phyloP scores from a whole-genome alignment of 352 stramenopile genomes.

The Phytophthora ramorum region DNA sequence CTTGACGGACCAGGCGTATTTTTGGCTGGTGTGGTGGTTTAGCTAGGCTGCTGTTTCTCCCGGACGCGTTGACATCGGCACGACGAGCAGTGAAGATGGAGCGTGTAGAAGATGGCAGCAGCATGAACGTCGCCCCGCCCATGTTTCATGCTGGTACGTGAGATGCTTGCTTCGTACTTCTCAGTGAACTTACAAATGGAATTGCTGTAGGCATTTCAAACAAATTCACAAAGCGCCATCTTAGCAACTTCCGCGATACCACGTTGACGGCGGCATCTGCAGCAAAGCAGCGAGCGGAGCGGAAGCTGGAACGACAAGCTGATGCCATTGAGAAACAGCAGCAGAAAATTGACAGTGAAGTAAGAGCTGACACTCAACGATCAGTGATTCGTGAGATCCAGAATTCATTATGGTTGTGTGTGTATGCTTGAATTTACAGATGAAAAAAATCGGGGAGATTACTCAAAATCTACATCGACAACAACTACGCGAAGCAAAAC shows the following conservation, averaged over 20 bases:
- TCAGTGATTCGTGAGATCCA: too few species aligned
- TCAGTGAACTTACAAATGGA: neutral
- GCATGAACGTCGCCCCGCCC: slow-evolving; percentile 38
- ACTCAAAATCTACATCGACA: slow-evolving; percentile 70
- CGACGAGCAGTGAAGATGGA: slow-evolving; percentile 34
- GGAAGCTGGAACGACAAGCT: slow-evolving; percentile 67
- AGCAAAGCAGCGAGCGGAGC: slow-evolving; percentile 68
- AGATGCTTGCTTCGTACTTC: neutral
- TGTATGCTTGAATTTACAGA: slow-evolving; percentile 38
- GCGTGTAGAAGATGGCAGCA: slow-evolving; percentile 40
- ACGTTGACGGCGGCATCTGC: slow-evolving; percentile 74
- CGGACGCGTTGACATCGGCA: neutral
- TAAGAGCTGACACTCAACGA: slow-evolving; percentile 31
- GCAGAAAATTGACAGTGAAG: slow-evolving; percentile 80
- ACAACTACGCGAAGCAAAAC: slow-evolving; percentile 72
- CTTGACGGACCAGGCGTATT: slow-evolving; percentile 35
- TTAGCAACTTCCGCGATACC: slow-evolving; percentile 76
- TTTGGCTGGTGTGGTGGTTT: slow-evolving; percentile 34
- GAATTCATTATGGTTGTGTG: too few species aligned
- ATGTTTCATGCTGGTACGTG: slow-evolving; percentile 51
- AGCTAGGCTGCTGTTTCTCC: slow-evolving; percentile 7
- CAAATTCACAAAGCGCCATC: slow-evolving; percentile 85
- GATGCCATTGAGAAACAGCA: slow-evolving; percentile 82
- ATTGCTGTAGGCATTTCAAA: slow-evolving; percentile 66
- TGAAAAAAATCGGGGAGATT: slow-evolving; percentile 81